phyloP scores from a whole-genome alignment of 139 green algal genomes.

The Limnomonas spitsbergensis region DNA sequence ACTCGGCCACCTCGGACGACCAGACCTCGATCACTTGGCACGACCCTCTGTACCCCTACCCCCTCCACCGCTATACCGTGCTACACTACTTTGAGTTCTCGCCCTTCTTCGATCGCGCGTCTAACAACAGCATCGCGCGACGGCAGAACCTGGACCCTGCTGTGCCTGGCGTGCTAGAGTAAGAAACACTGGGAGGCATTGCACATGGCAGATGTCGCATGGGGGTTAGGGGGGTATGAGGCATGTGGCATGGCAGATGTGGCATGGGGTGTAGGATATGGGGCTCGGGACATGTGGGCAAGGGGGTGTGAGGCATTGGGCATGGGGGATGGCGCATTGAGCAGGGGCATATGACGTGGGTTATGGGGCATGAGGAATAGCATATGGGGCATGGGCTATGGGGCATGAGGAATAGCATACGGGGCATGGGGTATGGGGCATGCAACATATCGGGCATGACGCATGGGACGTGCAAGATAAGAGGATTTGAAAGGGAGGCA shows the following conservation, averaged over 20 bases:
- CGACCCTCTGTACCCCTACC: conserved; percentile 22
- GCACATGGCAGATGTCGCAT: background rate
- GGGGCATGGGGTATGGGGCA: too few relatives aligned
- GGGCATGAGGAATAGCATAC: too few relatives aligned
- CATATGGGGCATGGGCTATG: too few relatives aligned
- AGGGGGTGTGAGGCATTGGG: too few relatives aligned
- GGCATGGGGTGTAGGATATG: too few relatives aligned
- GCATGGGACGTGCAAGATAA: too few relatives aligned
- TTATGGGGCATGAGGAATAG: too few relatives aligned
- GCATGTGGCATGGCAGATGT: background rate
- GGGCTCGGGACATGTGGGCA: too few relatives aligned
- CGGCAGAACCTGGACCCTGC: conserved; percentile 39
- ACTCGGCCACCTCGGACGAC: conserved; percentile 5
- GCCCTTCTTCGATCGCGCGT: conserved; percentile 75
- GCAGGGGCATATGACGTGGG: too few relatives aligned
- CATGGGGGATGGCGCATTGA: too few relatives aligned
- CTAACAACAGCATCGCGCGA: conserved; percentile 67
- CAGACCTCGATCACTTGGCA: conserved; percentile 23
- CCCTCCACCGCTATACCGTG: conserved; percentile 53
- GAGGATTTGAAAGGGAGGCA: too few relatives aligned
- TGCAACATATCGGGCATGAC: too few relatives aligned
- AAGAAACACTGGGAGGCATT: conserved; percentile 1
- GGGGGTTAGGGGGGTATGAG: background rate
- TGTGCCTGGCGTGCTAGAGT: conserved; percentile 23
- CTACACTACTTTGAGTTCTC: conserved; percentile 79